These are phyloP conservation scores for Globisporangium sylvaticum DNA, from an alignment of 352 stramenopile species.

Conservation along the genomic window DNA sequence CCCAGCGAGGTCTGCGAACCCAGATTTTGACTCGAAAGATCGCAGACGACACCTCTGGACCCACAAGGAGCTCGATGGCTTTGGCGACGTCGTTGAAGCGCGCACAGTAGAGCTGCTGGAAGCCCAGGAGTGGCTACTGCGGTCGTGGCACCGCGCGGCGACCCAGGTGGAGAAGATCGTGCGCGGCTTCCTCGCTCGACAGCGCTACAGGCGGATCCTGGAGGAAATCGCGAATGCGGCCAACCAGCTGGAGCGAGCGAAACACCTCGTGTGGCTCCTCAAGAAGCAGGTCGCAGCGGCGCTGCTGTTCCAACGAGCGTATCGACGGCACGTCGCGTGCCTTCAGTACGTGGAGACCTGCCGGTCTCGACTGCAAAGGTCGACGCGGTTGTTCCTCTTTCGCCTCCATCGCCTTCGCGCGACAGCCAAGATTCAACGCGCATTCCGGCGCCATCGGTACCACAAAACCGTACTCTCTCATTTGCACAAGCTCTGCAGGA, in stretches of 20 bases:
- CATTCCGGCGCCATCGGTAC: constrained; percentile 32
- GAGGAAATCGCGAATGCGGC: constrained; percentile 25
- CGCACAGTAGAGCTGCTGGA: constrained; percentile 31
- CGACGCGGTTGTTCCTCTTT: constrained; percentile 29
- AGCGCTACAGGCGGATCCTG: constrained; percentile 27
- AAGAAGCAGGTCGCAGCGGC: constrained; percentile 26
- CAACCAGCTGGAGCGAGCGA: constrained; percentile 12
- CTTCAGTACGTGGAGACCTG: constrained; percentile 23
- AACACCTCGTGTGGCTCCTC: constrained; percentile 10
- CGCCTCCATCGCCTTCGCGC: constrained; percentile 27
- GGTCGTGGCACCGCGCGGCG: constrained; percentile 36
- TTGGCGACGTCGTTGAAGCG: constrained; percentile 33
- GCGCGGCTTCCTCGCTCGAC: constrained; percentile 33
- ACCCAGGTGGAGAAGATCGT: constrained; percentile 33
- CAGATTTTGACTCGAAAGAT: constrained; percentile 37
- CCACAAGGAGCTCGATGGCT: constrained; percentile 33
- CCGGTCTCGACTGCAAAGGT: constrained; percentile 26
- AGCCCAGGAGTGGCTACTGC: constrained; percentile 32
- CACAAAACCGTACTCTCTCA: constrained; percentile 23
- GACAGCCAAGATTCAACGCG: constrained; percentile 29
- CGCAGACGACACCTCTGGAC: constrained; percentile 43
- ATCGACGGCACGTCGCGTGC: constrained; percentile 22
- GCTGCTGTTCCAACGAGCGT: constrained; percentile 32
- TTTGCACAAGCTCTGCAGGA: constrained; percentile 22
- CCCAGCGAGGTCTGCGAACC: constrained; percentile 31